Conservation (phyloP, 1,284 basidiomycete species). For the Inonotus obliquus region DNA sequence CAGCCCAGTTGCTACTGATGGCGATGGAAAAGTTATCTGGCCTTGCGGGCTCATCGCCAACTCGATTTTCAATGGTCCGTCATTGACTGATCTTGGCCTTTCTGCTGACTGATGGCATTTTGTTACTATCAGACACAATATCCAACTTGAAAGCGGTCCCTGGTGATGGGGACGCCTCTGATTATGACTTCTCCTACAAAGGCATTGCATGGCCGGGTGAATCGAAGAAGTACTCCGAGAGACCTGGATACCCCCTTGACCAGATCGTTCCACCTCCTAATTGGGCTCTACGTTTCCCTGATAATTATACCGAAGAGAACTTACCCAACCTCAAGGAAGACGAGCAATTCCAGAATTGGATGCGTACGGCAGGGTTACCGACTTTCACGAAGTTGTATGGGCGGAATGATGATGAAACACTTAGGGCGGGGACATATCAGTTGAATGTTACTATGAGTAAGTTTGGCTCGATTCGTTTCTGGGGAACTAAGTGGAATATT, state of each 20-base stretch:
- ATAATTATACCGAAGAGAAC: slow-evolving; percentile 65
- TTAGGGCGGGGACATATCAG: slow-evolving; percentile 75
- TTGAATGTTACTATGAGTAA: slow-evolving; percentile 80
- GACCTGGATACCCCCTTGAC: slow-evolving; percentile 51
- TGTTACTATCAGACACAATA: slow-evolving; percentile 64
- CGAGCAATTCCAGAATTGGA: slow-evolving; percentile 99
- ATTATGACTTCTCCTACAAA: slow-evolving; percentile 74
- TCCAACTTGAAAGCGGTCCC: slow-evolving; percentile 50
- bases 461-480: slow-evolving; percentile 27
- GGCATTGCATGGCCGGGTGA: slow-evolving; percentile 96
- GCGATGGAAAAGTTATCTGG: slow-evolving; percentile 62
- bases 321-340: slow-evolving; percentile 73
- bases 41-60: slow-evolving; percentile 98
- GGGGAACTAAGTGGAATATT: slow-evolving; percentile 17
- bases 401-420: slow-evolving; percentile 77
- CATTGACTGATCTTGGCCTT: not conserved
- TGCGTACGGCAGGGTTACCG: slow-evolving; percentile 95
- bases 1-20: slow-evolving; percentile 73
- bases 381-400: slow-evolving; percentile 96
- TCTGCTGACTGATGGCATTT: not conserved
- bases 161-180: slow-evolving; percentile 39
- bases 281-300: slow-evolving; percentile 71
- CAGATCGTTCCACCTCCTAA: slow-evolving; percentile 91
- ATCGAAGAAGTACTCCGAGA: slow-evolving; percentile 78
- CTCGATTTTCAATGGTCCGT: slow-evolving; percentile 91